phyloP scores from a whole-genome alignment of 2,329 filamentous ascomycete species.

The Paraphoma sp. region DNA sequence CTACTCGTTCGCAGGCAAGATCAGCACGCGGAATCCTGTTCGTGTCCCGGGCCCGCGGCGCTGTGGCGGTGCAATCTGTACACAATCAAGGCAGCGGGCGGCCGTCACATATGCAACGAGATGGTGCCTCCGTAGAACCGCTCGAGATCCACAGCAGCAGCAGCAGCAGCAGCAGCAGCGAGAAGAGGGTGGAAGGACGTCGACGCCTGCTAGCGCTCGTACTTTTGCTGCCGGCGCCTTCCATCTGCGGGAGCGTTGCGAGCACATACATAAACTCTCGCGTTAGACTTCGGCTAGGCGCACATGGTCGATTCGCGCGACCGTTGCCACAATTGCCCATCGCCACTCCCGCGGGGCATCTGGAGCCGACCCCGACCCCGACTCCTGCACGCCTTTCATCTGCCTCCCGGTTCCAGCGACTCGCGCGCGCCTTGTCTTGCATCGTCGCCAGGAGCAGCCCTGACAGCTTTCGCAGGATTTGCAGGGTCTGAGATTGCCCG shows the following conservation, averaged over 20 bases:
- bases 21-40: slow-evolving; percentile 10
- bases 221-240: slow-evolving; percentile 2
- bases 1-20: slow-evolving; percentile 12
- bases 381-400: not conserved
- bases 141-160: not conserved
- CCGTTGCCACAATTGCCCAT: slow-evolving; percentile 2
- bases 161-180: not conserved
- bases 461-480: not conserved
- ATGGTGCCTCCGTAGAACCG: too few species aligned
- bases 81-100: not conserved
- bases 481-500: not conserved
- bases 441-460: not conserved
- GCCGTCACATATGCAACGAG: not conserved
- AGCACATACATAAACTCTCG: not conserved
- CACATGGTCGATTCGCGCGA: not conserved
- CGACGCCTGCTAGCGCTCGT: not conserved
- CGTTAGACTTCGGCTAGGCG: not conserved
- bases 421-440: slow-evolving; percentile 1
- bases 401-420: slow-evolving; percentile 6
- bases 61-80: slow-evolving; percentile 14
- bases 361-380: not conserved
- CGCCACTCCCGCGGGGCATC: not conserved
- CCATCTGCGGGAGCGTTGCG: not conserved
- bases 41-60: slow-evolving; percentile 2
- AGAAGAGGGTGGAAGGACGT: not conserved